These are phyloP conservation scores for Apiospora marii DNA, from an alignment of 2,329 filamentous ascomycete genomes.

Conservation along the genomic window DNA sequence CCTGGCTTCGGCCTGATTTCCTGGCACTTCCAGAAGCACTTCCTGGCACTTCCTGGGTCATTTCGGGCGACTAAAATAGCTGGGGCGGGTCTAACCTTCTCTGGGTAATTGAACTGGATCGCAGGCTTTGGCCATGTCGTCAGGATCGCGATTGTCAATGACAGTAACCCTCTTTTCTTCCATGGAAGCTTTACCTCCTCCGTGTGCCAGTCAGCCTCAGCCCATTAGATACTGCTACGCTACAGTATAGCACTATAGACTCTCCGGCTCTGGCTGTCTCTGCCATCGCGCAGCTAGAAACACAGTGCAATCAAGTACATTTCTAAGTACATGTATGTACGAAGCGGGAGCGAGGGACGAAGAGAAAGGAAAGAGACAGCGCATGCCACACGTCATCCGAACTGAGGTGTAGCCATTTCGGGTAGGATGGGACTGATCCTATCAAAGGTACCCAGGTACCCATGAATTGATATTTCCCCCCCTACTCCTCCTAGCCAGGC, in stretches of 20 bases:
- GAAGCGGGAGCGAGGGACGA: background rate
- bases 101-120: conserved; percentile 20
- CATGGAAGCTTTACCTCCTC: conserved; percentile 5
- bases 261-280: background rate
- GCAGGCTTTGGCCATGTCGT: background rate
- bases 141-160: background rate
- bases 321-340: no score
- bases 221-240: background rate
- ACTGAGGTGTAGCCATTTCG: conserved; percentile 3
- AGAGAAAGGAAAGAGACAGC: conserved; percentile 5
- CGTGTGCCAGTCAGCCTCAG: background rate
- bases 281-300: background rate
- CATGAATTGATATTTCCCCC: background rate
- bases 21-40: background rate
- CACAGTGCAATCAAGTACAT: background rate
- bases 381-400: conserved; percentile 19
- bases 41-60: conserved; percentile 8
- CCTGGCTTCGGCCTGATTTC: conserved; percentile 19
- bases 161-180: conserved; percentile 9
- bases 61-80: conserved; percentile 20
- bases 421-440: background rate
- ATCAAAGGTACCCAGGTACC: conserved; percentile 18
- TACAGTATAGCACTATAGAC: background rate
- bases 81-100: conserved; percentile 15
- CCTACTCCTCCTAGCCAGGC: conserved; percentile 10